A percentile compares a stretch with the other conserved stretches of the same genome.
phyloP scores from a whole-genome alignment of 225 moss, liverwort and hornwort genomes.

The Straminergon stramineum region DNA sequence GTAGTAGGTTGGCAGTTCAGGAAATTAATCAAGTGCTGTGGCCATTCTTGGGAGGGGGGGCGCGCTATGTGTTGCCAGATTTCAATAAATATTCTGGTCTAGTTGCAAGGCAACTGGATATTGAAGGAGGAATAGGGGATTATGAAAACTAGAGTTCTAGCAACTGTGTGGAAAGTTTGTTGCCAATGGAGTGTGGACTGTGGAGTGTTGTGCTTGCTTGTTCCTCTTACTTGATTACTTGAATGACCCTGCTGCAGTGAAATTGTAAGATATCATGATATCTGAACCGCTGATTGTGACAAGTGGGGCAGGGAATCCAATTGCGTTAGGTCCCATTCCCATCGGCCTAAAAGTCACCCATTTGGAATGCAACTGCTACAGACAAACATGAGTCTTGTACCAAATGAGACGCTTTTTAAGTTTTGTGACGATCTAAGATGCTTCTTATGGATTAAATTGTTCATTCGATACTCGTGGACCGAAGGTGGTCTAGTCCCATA shows the following conservation, averaged over 20 bases:
- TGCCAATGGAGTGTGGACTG: background rate
- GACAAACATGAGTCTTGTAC: background rate
- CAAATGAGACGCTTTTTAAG: background rate
- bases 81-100: background rate
- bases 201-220: background rate
- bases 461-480: background rate
- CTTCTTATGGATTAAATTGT: no score
- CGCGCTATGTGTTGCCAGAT: background rate
- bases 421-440: background rate
- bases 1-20: background rate
- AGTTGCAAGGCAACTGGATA: background rate
- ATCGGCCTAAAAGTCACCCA: background rate
- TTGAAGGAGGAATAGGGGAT: background rate
- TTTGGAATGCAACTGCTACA: no score
- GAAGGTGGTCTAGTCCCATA: background rate
- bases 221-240: background rate
- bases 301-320: background rate
- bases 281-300: background rate
- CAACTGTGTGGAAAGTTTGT: background rate
- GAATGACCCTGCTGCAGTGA: background rate
- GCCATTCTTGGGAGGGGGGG: background rate
- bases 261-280: background rate
- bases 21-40: background rate
- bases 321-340: no score
- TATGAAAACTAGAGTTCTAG: no score